These are phyloP conservation scores for Teratosphaeriaceae sp. DNA, from an alignment of 2,329 filamentous ascomycete species.

Conservation along the genomic window DNA sequence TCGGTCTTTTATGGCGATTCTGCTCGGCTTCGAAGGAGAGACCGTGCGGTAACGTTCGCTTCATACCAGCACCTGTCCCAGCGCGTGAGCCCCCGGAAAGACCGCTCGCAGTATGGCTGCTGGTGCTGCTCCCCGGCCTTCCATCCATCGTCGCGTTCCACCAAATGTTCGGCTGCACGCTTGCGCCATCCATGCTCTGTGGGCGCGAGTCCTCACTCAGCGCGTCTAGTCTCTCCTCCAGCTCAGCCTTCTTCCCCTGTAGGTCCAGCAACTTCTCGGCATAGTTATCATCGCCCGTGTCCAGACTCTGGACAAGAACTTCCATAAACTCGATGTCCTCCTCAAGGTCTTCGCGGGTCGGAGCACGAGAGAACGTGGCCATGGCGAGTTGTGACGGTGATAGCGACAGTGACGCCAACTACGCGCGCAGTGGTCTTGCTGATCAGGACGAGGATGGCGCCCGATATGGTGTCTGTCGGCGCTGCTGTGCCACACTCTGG, in stretches of 20 bases:
- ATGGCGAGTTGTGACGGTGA: too few species aligned
- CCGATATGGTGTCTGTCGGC: too few species aligned
- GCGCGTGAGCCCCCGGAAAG: background rate
- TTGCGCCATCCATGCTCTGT: constrained; percentile 11
- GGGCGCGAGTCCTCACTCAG: constrained; percentile 6
- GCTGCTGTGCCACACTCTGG: too few species aligned
- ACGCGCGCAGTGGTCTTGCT: too few species aligned
- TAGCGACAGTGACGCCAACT: too few species aligned
- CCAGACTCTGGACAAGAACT: constrained; percentile 27
- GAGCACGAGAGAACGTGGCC: too few species aligned
- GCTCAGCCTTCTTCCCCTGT: constrained; percentile 15
- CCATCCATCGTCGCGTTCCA: constrained; percentile 16
- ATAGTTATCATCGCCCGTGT: constrained; percentile 25
- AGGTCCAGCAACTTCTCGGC: constrained; percentile 16
- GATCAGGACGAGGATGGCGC: too few species aligned
- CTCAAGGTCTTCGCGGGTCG: constrained; percentile 22
- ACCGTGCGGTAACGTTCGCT: constrained; percentile 16
- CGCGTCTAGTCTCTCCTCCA: constrained; percentile 15
- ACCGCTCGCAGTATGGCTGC: constrained; percentile 7
- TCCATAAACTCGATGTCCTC: constrained; percentile 29
- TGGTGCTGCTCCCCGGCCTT: constrained; percentile 10
- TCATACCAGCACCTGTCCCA: background rate
- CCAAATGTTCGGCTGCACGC: constrained; percentile 9
- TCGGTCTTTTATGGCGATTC: constrained; percentile 22
- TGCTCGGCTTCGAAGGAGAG: constrained; percentile 13